A percentile compares a stretch with the other conserved stretches of the same genome.
Evolutionary conservation across 176 grass and related monocot genomes (phyloP).

Genomic region (Guadua angustifolia): DNA sequence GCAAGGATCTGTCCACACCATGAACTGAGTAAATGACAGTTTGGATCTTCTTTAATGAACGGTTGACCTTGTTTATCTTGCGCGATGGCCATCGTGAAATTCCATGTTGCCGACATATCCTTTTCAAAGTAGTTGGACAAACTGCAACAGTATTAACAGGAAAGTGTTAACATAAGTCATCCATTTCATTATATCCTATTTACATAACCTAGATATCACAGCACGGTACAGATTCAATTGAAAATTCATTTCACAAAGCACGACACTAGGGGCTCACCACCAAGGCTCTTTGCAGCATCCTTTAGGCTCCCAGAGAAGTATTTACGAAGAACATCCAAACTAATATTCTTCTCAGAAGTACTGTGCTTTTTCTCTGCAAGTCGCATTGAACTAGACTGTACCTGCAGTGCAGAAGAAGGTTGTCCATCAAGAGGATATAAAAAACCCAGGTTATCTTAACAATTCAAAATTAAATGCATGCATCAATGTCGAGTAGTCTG

Average conservation of each 20-base stretch:
- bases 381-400: constrained; percentile 48
- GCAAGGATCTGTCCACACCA: constrained; percentile 77
- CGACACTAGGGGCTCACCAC: constrained; percentile 58
- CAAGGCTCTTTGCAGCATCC: constrained; percentile 87
- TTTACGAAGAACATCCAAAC: constrained; percentile 84
- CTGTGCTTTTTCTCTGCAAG: constrained; percentile 67
- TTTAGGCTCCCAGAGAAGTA: constrained; percentile 93
- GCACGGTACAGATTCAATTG: not conserved
- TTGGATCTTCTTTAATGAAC: constrained; percentile 94
- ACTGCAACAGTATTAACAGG: constrained; percentile 55
- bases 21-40: constrained; percentile 88
- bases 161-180: constrained; percentile 38
- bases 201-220: constrained; percentile 18
- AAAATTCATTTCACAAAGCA: not conserved
- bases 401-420: constrained; percentile 49
- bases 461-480: constrained; percentile 8
- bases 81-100: constrained; percentile 97
- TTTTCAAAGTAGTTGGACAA: constrained; percentile 95
- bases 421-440: constrained; percentile 8
- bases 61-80: constrained; percentile 98
- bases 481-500: constrained; percentile 2
- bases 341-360: constrained; percentile 84
- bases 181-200: constrained; percentile 21
- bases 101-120: constrained; percentile 93
- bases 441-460: not conserved